phyloP scores from a whole-genome alignment of 192 early-diverging fungal species.

The Linderina pennispora region DNA sequence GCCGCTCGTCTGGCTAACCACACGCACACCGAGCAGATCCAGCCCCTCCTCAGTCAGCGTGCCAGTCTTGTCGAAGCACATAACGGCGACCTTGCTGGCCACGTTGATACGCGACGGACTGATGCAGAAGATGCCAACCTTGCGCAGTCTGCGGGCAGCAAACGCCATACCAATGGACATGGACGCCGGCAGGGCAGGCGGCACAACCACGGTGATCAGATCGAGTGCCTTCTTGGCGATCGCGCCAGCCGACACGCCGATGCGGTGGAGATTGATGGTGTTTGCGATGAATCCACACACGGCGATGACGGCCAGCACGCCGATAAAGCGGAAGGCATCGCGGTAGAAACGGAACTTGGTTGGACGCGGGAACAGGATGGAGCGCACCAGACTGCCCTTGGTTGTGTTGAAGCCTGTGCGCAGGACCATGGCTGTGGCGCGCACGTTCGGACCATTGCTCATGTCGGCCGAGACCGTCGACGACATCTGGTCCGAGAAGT shows the following conservation, averaged over 20 bases:
- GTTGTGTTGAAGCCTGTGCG: conserved; percentile 92
- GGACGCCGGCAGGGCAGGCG: conserved; percentile 92
- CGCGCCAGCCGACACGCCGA: conserved; percentile 60
- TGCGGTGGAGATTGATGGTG: conserved; percentile 74
- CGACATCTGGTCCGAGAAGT: background rate
- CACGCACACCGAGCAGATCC: conserved; percentile 81
- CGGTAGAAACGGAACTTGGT: conserved; percentile 90
- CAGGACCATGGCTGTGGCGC: conserved; percentile 77
- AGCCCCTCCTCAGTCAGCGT: conserved; percentile 94
- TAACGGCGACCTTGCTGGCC: conserved; percentile 87
- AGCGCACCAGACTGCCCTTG: conserved; percentile 88
- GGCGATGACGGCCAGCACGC: conserved; percentile 78
- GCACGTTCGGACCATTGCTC: background rate
- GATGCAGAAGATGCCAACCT: conserved; percentile 82
- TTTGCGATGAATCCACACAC: conserved; percentile 75
- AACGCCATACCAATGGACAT: conserved; percentile 96
- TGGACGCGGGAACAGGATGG: conserved; percentile 93
- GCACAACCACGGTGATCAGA: conserved; percentile 92
- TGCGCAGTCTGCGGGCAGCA: conserved; percentile 77
- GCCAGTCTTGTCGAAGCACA: conserved; percentile 98
- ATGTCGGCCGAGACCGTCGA: background rate
- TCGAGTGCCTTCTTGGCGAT: conserved; percentile 87
- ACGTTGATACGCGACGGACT: conserved; percentile 92
- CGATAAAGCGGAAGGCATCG: conserved; percentile 92
- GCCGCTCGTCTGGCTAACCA: conserved; percentile 18